Evolutionary conservation across 305 asterid genomes (phyloP), one percentile per base, ranked within the genome.

Genomic region (Fraxinus angustifolia): DNA sequence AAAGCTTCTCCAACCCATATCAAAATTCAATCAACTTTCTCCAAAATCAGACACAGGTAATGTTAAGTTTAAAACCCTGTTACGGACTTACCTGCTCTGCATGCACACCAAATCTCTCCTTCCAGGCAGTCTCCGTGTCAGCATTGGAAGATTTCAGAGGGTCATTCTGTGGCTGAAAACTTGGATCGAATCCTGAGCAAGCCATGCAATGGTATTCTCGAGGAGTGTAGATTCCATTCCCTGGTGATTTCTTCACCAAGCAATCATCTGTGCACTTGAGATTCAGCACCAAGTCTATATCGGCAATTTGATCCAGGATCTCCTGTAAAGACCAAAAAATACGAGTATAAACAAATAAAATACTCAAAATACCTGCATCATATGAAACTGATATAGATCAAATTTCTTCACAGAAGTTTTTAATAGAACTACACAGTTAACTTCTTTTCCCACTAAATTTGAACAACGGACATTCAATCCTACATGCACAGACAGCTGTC

Each of bases 261-360:
- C 68, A 58, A 35, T 88, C 92, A 19, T 88, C 92, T 8, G 85
- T 83, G 88, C 89, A 83, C 86, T 90, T 93, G 6, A 95, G 93
- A 90, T 95, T 95, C 87, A 95, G 85, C 68, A 95, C 98, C 83
- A 95, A 81, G 80, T 95, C 98, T 71, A 95, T 87, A 12, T 91
- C 96, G 34, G 94, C 89, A 77, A 92, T 84, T 85, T 91, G 88
- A 86, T 95, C 97, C 67, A 95, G 87, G 84, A 91, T 91, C 86
- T 95, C 97, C 99, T 95, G 93, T 3, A 77, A 75, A 45, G 45
- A 40, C 26, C 83, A 74, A 76, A 56, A 81, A 77, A 23, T 62
- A 23, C 45, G 7, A 35, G 42, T 17, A 34, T 36, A 35, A 35
- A 17, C 23, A 21, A 8, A 76, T 72, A 71, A 48, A 48, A 48